Base-by-base conservation (phyloP, 2,329 filamentous ascomycete genomes). In the Penicillium aurantiogriseum region DNA sequence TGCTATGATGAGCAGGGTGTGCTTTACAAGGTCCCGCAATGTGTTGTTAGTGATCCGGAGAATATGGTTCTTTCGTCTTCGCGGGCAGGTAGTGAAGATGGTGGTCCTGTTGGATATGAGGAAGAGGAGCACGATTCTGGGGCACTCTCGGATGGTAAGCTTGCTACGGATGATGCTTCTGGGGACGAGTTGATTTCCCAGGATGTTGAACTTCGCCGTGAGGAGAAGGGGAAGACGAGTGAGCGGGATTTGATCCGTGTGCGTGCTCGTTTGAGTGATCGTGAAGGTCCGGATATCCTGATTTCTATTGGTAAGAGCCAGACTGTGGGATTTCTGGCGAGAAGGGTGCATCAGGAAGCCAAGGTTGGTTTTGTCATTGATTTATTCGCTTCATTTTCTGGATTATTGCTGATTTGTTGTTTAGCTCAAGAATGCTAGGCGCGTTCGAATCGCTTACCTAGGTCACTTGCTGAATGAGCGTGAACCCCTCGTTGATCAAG, bases 401-500 rank as follows among this genome's bases (percentile, higher is more conserved):
- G 15, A 29, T 38, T 42, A 21, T 21, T 50, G 27, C 51, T 64
- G 46, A 63, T 7, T 29, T 53, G 9, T 17, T 39, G 19, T 64
- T 25, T 38, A 89, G 88, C 77, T 92, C 33, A 73, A 81, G 2
- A 70, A 79, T 8, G 78, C 77, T 44, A 85, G 84, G 60, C 83
- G 80, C 47, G 79, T 96, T 50, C 85, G 85, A 53, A 83, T 96
- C 58, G 87, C 86, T 21, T 95, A 96, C 72, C 82, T 94, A 74
- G 92, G 92, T 64, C 91, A 87, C 70, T 84, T 92, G 50, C 81
- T 96, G 45, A 86, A 87, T 63, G 90, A 93, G 62, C 81, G 81
- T 53, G 71, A 83, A 21, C 81, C 87, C 0, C 74, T 96, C 19
- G 74, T 79, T 44, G 81, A 83, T 3, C 88, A 94, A 65, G 89